phyloP scores from a whole-genome alignment of 768 basidiomycete genomes.

The Antrodiella citrinella region DNA sequence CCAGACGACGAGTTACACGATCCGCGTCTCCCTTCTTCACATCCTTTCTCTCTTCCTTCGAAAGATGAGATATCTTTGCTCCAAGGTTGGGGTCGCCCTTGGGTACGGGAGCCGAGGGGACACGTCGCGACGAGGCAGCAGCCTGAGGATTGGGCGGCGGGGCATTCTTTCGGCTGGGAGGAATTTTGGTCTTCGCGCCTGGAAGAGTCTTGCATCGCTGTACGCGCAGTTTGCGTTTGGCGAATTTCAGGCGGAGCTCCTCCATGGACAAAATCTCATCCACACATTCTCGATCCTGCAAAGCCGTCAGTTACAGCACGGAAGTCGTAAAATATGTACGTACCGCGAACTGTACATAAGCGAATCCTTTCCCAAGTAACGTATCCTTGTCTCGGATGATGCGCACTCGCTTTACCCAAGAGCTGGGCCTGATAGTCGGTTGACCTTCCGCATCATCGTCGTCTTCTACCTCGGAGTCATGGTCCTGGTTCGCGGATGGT shows the following conservation, averaged over 20 bases:
- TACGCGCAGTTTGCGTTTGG: slow-evolving; percentile 86
- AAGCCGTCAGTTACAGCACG: not conserved
- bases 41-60: slow-evolving; percentile 81
- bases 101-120: slow-evolving; percentile 31
- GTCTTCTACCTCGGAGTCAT: slow-evolving; percentile 16
- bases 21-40: slow-evolving; percentile 74
- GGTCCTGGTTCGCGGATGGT: slow-evolving; percentile 27
- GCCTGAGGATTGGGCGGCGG: not conserved
- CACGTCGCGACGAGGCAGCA: not conserved
- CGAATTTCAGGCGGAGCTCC: slow-evolving; percentile 73
- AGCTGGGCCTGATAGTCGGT: slow-evolving; percentile 25
- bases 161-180: slow-evolving; percentile 13
- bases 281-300: slow-evolving; percentile 82
- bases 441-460: slow-evolving; percentile 17
- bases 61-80: slow-evolving; percentile 63
- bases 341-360: slow-evolving; percentile 84
- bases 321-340: slow-evolving; percentile 21
- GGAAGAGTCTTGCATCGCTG: slow-evolving; percentile 81
- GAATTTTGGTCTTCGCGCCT: slow-evolving; percentile 23
- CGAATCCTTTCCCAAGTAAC: slow-evolving; percentile 92
- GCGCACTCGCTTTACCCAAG: slow-evolving; percentile 81
- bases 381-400: slow-evolving; percentile 87
- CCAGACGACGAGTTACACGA: slow-evolving; percentile 74
- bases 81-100: slow-evolving; percentile 83
- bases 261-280: slow-evolving; percentile 88